Evolutionary conservation across 1,284 basidiomycete genomes (phyloP).

Genomic region (Laetiporus sulphureus): DNA sequence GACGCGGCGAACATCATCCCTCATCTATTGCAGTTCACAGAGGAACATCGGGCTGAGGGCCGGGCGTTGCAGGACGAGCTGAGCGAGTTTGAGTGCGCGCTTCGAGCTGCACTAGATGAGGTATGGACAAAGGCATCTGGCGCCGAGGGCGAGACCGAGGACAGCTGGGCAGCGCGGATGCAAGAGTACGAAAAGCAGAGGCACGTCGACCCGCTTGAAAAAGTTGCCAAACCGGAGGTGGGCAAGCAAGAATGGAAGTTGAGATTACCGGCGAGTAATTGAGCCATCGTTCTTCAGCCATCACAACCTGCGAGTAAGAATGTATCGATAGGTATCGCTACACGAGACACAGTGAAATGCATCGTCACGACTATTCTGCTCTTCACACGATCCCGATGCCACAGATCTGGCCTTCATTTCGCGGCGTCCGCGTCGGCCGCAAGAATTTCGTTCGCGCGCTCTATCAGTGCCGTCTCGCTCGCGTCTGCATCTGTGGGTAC

Average conservation of each 20-base stretch:
- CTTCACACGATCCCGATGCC: no score
- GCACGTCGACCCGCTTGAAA: constrained; percentile 47
- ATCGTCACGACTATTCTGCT: no score
- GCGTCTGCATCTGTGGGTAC: constrained; percentile 11
- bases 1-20: constrained; percentile 59
- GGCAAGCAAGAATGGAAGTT: constrained; percentile 43
- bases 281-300: neutral
- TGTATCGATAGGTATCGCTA: no score
- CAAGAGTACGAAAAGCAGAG: constrained; percentile 47
- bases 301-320: neutral
- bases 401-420: no score
- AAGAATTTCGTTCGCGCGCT: constrained; percentile 20
- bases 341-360: no score
- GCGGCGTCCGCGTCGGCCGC: no score
- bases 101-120: constrained; percentile 47
- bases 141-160: constrained; percentile 29
- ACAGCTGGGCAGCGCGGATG: constrained; percentile 58
- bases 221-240: constrained; percentile 51
- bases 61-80: constrained; percentile 47
- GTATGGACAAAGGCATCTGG: constrained; percentile 42
- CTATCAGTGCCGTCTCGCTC: constrained; percentile 17
- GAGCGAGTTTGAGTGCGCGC: constrained; percentile 41
- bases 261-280: constrained; percentile 25
- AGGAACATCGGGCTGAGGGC: constrained; percentile 54
- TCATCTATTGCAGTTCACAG: constrained; percentile 59